Evolutionary conservation across 306 rosid genomes (phyloP).

Genomic region (Corylus heterophylla): DNA sequence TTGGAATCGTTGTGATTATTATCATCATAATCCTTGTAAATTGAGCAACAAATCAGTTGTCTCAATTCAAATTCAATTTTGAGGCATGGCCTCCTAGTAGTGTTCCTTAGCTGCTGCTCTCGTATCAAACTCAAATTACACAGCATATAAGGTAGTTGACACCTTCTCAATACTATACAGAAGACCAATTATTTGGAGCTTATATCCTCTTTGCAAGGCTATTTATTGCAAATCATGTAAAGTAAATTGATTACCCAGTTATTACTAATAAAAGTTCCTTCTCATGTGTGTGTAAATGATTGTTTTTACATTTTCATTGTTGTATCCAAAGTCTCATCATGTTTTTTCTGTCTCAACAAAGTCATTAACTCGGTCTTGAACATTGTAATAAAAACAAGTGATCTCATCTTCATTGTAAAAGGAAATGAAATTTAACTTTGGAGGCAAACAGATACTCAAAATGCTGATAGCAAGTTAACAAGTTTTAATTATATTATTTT

Average conservation of each 20-base stretch:
- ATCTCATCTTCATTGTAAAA: constrained; percentile 38
- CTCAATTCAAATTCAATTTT: not conserved
- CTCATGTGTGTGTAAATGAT: not conserved
- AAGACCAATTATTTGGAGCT: not conserved
- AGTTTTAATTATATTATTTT: constrained; percentile 17
- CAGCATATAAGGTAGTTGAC: not conserved
- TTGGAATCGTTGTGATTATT: constrained; percentile 81
- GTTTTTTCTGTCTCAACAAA: constrained; percentile 26
- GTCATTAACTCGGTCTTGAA: constrained; percentile 53
- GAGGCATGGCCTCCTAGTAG: not conserved
- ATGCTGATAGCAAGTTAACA: constrained; percentile 24
- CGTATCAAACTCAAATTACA: not conserved
- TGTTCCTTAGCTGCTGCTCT: not conserved
- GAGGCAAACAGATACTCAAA: constrained; percentile 18
- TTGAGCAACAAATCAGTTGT: constrained; percentile 28
- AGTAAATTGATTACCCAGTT: too few species aligned
- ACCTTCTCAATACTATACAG: not conserved
- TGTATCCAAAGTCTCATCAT: not conserved
- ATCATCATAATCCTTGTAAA: constrained; percentile 76
- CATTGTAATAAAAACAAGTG: constrained; percentile 52
- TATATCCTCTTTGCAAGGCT: not conserved
- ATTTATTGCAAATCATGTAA: too few species aligned
- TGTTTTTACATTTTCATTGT: not conserved
- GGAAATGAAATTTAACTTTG: constrained; percentile 23
- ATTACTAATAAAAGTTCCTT: not conserved